phyloP scores from a whole-genome alignment of 2,329 filamentous ascomycete genomes.

The Neophaeococcomyces aloes region DNA sequence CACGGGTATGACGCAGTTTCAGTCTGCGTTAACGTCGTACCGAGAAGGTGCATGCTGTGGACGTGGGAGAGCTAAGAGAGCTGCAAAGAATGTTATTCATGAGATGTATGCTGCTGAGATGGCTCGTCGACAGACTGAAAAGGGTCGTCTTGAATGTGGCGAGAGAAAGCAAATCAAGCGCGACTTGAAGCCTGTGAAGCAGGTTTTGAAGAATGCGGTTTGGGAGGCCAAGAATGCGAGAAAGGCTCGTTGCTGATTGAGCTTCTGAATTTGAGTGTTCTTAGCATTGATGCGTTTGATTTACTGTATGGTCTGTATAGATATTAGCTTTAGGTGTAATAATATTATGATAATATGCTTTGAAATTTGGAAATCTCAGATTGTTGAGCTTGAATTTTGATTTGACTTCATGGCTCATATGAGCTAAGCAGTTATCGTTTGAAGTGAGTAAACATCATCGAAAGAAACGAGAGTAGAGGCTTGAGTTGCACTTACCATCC shows the following conservation, averaged over 20 bases:
- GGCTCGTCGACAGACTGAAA: background rate
- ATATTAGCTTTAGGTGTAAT: background rate
- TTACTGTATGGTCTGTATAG: background rate
- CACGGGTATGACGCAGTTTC: background rate
- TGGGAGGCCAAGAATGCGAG: constrained; percentile 1
- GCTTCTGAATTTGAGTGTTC: background rate
- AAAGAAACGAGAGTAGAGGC: background rate
- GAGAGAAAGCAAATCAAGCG: constrained; percentile 5
- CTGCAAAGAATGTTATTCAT: background rate
- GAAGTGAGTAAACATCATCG: constrained; percentile 8
- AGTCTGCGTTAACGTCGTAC: background rate
- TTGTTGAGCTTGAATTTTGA: constrained; percentile 10
- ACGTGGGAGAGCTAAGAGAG: background rate
- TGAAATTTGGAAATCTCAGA: constrained; percentile 4
- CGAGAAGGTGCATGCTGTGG: background rate
- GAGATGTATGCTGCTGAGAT: constrained; percentile 2
- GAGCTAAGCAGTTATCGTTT: constrained; percentile 11
- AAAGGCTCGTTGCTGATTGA: background rate
- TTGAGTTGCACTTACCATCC: background rate
- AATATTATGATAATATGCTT: background rate
- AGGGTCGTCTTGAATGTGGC: background rate
- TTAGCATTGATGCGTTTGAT: background rate
- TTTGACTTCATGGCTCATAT: constrained; percentile 6
- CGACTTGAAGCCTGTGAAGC: constrained; percentile 7
- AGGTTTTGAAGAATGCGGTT: constrained; percentile 4